A percentile compares a stretch with the other conserved stretches of the same genome.
Evolutionary conservation across 2,329 filamentous ascomycete genomes (phyloP).

Genomic region (Diaporthe citrichinensis): DNA sequence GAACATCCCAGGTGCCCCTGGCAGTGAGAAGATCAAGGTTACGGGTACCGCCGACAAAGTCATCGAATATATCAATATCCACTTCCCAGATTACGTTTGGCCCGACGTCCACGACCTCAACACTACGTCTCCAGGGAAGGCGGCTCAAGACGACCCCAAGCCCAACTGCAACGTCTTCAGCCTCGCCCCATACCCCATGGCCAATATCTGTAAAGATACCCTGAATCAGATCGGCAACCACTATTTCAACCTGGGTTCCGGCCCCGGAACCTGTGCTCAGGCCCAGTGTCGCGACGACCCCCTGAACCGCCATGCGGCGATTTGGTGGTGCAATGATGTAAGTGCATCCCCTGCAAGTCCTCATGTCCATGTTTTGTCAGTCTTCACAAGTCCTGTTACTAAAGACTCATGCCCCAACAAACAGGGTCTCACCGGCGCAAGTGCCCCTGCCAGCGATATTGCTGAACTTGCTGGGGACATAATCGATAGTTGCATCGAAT

Average conservation of each 20-base stretch:
- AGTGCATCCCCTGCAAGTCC: neutral
- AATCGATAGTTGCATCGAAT: neutral
- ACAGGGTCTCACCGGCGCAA: neutral
- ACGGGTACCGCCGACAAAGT: neutral
- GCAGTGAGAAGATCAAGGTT: neutral
- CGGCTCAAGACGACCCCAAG: neutral
- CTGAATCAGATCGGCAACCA: neutral
- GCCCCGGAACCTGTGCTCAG: neutral
- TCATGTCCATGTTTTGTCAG: neutral
- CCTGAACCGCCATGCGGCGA: neutral
- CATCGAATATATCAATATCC: neutral
- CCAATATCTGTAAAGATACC: no score
- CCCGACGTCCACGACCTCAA: neutral
- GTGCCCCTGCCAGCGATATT: neutral
- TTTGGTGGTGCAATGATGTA: constrained; percentile 23
- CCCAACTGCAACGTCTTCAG: neutral
- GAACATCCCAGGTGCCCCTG: neutral
- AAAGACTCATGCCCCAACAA: neutral
- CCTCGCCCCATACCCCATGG: neutral
- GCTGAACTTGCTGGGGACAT: neutral
- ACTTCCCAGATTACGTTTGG: neutral
- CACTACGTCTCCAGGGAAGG: neutral
- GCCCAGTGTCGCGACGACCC: neutral
- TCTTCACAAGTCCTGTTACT: neutral
- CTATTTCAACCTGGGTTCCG: neutral